A percentile compares a stretch with the other conserved stretches of the same genome.
Evolutionary conservation across 441 rosid species (phyloP).

Genomic region (Pelargonium cotyledonis): DNA sequence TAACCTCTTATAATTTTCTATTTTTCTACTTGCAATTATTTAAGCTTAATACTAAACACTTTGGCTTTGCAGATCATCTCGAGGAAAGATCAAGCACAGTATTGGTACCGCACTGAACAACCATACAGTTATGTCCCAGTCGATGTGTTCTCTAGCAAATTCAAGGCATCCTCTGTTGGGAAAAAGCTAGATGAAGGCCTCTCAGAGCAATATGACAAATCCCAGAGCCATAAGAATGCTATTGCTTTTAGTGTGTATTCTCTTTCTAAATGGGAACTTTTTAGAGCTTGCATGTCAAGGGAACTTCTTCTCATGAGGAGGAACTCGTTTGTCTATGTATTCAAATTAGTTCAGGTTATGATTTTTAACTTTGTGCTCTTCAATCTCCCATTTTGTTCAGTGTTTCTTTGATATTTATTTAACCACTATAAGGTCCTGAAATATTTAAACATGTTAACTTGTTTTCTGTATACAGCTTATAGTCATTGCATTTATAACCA

Average conservation of each 20-base stretch:
- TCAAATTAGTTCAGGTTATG: constrained; percentile 41
- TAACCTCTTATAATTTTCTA: background rate
- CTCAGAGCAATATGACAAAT: constrained; percentile 31
- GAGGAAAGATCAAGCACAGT: constrained; percentile 55
- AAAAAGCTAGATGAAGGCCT: constrained; percentile 30
- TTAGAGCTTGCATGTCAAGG: constrained; percentile 45
- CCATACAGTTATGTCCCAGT: constrained; percentile 34
- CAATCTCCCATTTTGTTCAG: background rate
- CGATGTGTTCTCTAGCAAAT: constrained; percentile 30
- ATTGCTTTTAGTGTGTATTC: constrained; percentile 30
- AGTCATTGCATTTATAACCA: constrained; percentile 32
- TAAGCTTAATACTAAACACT: background rate
- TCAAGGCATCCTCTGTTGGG: constrained; percentile 29
- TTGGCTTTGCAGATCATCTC: constrained; percentile 45
- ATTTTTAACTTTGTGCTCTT: background rate
- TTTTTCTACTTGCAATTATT: background rate
- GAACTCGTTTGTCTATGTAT: constrained; percentile 36
- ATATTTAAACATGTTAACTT: background rate
- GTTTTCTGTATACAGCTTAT: constrained; percentile 37
- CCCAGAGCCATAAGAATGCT: constrained; percentile 35
- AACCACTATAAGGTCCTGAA: background rate
- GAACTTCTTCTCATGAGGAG: constrained; percentile 52
- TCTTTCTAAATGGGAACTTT: constrained; percentile 47
- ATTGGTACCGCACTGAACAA: constrained; percentile 36
- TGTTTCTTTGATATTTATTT: background rate